Conservation (phyloP, 345 rosid genomes). For the Odontarrhena argentea region DNA sequence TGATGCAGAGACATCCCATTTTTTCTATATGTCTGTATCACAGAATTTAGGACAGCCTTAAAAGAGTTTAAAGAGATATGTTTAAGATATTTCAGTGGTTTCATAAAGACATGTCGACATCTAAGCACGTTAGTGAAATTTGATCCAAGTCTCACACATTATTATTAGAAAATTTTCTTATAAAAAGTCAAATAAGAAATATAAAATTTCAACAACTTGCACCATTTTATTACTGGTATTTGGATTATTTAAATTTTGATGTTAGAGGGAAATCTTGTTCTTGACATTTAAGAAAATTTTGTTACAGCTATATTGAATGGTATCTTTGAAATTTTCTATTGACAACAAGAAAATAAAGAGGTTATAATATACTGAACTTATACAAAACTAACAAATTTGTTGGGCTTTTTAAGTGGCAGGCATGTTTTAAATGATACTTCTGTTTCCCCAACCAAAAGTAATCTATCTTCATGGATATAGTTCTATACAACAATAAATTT, state of each 20-base stretch:
- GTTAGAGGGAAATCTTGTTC: constrained; percentile 7
- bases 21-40: not conserved
- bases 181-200: constrained; percentile 17
- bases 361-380: constrained; percentile 11
- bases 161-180: not conserved
- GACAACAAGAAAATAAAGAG: constrained; percentile 7
- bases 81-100: constrained; percentile 8
- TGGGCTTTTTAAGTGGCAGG: constrained; percentile 30
- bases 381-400: constrained; percentile 8
- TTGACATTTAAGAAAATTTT: constrained; percentile 2
- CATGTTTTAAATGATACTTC: constrained; percentile 22
- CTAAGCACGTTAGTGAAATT: constrained; percentile 35
- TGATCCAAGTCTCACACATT: not conserved
- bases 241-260: not conserved
- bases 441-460: too few relatives aligned
- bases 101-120: constrained; percentile 38
- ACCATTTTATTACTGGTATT: not conserved
- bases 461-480: too few relatives aligned
- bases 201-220: constrained; percentile 20
- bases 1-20: constrained; percentile 41
- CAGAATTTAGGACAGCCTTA: constrained; percentile 11
- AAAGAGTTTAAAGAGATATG: constrained; percentile 7
- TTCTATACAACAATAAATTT: too few relatives aligned
- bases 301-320: constrained; percentile 25
- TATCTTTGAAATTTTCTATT: constrained; percentile 30